These are phyloP conservation scores for Euphorbia tirucalli DNA, from an alignment of 345 rosid genomes.

Conservation along the genomic window DNA sequence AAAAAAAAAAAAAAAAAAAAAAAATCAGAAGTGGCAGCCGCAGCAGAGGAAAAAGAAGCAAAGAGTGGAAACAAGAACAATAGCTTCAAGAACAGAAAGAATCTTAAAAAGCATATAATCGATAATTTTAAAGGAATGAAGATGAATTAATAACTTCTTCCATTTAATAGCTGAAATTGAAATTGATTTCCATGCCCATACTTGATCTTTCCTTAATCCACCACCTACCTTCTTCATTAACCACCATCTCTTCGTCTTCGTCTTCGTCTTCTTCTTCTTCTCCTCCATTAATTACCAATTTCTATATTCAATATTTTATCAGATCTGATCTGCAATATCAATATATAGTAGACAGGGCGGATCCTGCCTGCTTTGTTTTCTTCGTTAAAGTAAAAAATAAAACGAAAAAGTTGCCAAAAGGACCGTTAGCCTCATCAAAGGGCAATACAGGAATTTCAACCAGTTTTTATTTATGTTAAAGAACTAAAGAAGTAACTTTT, in stretches of 20 bases:
- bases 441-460: neutral
- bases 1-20: too few species aligned
- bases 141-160: too few species aligned
- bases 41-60: slow-evolving; percentile 76
- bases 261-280: neutral
- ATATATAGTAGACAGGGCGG: too few species aligned
- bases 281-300: neutral
- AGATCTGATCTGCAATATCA: too few species aligned
- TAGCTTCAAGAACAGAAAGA: slow-evolving; percentile 53
- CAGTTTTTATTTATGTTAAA: too few species aligned
- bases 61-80: slow-evolving; percentile 61
- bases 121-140: slow-evolving; percentile 18
- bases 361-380: neutral
- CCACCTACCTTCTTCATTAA: slow-evolving; percentile 12
- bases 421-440: neutral
- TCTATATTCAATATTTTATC: too few species aligned
- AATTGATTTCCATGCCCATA: slow-evolving; percentile 15
- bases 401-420: neutral
- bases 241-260: slow-evolving; percentile 11
- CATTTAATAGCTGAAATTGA: slow-evolving; percentile 12
- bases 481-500: too few species aligned
- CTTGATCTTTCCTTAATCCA: neutral
- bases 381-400: neutral
- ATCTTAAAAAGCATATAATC: slow-evolving; percentile 53
- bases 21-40: slow-evolving; percentile 57